Evolutionary conservation across 2,329 filamentous ascomycete genomes (phyloP).

Genomic region (Trichoderma koningiopsis): DNA sequence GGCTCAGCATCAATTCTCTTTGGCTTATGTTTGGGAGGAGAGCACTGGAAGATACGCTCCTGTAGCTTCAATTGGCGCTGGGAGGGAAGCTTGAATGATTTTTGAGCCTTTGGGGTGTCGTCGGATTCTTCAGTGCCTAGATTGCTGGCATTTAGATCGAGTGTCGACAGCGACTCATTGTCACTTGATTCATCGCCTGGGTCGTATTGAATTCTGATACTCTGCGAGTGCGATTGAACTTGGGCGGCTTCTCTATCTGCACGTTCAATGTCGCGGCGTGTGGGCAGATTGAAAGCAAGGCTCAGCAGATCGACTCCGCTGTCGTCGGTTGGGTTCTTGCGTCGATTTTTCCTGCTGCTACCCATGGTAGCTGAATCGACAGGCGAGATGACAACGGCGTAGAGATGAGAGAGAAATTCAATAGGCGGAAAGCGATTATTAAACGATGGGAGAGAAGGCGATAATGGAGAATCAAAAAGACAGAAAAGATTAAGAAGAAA

Average conservation of each 20-base stretch:
- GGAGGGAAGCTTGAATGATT: neutral
- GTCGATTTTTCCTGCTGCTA: constrained; percentile 24
- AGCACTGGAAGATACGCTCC: neutral
- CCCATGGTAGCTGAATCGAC: constrained; percentile 25
- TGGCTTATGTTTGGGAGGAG: neutral
- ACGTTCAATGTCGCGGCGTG: constrained; percentile 26
- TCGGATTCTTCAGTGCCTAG: neutral
- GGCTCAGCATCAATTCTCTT: neutral
- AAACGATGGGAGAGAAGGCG: neutral
- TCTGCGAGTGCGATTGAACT: neutral
- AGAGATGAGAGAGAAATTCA: neutral
- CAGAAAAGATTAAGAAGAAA: neutral
- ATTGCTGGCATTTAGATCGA: neutral
- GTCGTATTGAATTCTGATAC: constrained; percentile 15
- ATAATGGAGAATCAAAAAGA: neutral
- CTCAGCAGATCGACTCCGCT: constrained; percentile 28
- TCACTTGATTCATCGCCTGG: constrained; percentile 24
- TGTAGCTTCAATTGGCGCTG: neutral
- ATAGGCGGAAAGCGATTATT: neutral
- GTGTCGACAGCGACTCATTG: neutral
- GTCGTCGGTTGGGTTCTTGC: constrained; percentile 14
- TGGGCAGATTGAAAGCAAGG: constrained; percentile 30
- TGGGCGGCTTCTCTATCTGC: constrained; percentile 5
- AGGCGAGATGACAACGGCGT: neutral
- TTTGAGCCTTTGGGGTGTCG: constrained; percentile 11